Conservation (phyloP, 192 early-diverging fungal species). For the Entrophospora sp. region DNA sequence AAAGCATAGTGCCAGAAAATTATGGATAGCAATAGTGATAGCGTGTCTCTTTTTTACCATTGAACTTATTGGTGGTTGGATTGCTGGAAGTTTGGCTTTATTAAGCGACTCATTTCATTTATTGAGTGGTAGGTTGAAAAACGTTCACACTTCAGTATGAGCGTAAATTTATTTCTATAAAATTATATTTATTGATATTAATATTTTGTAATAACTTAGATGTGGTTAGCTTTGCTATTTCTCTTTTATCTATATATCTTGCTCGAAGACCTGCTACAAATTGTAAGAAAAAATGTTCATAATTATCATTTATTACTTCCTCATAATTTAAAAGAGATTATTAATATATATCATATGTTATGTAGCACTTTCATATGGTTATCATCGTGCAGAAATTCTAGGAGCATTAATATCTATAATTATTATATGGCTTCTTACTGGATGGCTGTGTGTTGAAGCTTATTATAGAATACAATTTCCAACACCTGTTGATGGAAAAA, state of each 20-base stretch:
- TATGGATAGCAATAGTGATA: slow-evolving; percentile 42
- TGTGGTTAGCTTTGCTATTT: slow-evolving; percentile 66
- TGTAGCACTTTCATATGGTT: slow-evolving; percentile 57
- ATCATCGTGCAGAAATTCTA: slow-evolving; percentile 68
- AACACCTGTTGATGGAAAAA: slow-evolving; percentile 50
- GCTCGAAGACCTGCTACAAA: slow-evolving; percentile 53
- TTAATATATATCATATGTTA: not conserved
- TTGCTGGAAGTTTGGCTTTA: slow-evolving; percentile 62
- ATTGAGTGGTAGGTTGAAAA: slow-evolving; percentile 48
- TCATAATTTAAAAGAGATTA: slow-evolving; percentile 1
- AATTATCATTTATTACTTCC: not conserved
- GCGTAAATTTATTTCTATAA: too few relatives aligned
- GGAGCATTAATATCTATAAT: slow-evolving; percentile 70
- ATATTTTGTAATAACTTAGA: too few relatives aligned
- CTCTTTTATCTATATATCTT: slow-evolving; percentile 56
- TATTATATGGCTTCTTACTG: slow-evolving; percentile 71
- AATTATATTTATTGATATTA: too few relatives aligned
- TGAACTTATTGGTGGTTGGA: slow-evolving; percentile 53
- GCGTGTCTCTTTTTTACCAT: slow-evolving; percentile 54
- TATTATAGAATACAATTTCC: slow-evolving; percentile 56
- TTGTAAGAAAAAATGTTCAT: slow-evolving; percentile 25
- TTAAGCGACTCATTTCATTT: slow-evolving; percentile 70
- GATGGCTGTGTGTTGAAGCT: slow-evolving; percentile 60
- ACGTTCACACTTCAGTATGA: too few relatives aligned
- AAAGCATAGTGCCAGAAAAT: not conserved